phyloP scores from a whole-genome alignment of 257 asterid genomes.

The Solanum clarkiae region DNA sequence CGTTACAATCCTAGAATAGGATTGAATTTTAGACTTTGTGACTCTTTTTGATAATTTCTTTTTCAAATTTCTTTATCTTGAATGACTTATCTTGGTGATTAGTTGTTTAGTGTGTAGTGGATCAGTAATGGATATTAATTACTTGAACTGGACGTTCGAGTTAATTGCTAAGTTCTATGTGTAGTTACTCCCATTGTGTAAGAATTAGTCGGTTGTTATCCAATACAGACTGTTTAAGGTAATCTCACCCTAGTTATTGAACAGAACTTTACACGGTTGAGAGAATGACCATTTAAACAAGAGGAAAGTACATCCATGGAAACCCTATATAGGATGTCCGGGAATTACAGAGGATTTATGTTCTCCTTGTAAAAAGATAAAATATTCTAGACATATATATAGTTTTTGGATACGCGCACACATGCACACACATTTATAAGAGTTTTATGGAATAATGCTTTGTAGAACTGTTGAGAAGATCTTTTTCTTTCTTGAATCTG shows the following conservation, averaged over 20 bases:
- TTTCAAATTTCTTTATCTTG: not conserved
- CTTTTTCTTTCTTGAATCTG: not conserved
- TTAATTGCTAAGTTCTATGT: not conserved
- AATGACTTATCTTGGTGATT: not conserved
- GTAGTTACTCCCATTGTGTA: not conserved
- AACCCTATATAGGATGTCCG: not conserved
- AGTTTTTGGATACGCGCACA: not conserved
- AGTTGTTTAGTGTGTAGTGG: not conserved
- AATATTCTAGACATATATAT: not conserved
- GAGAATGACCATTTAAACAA: not conserved
- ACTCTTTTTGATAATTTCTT: not conserved
- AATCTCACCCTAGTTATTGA: not conserved
- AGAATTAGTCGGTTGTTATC: not conserved
- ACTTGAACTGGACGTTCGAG: not conserved
- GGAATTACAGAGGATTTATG: not conserved
- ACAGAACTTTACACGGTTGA: not conserved
- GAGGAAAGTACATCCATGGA: not conserved
- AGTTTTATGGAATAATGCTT: not conserved
- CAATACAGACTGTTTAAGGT: not conserved
- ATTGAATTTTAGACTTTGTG: not conserved
- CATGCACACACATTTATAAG: too few species aligned
- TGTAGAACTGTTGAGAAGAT: not conserved
- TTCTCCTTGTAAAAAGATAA: not conserved
- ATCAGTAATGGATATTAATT: not conserved
- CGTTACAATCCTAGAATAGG: not conserved